Percentiles rank a stretch among this genome's conserved stretches.
Conservation (phyloP, 306 rosid genomes). For the Corylus americana region DNA sequence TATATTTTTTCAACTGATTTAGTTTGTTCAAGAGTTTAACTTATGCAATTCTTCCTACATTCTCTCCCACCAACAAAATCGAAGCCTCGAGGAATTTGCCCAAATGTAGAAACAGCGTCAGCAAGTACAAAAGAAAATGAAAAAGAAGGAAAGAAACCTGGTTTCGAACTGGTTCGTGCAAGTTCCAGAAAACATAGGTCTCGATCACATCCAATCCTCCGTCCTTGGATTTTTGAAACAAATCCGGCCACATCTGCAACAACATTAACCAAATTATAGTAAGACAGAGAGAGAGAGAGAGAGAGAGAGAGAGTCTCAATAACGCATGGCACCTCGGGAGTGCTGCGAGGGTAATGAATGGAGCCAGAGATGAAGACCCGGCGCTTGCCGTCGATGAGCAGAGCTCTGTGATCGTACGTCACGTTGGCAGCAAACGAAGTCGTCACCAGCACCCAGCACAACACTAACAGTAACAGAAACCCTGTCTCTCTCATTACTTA, state of each 20-base stretch:
- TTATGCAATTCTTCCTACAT: too few relatives aligned
- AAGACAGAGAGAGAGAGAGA: background rate
- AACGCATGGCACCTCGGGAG: constrained; percentile 58
- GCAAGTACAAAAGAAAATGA: background rate
- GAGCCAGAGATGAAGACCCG: constrained; percentile 82
- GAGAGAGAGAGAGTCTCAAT: background rate
- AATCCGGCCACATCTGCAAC: constrained; percentile 94
- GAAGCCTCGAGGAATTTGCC: background rate
- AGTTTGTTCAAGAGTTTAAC: background rate
- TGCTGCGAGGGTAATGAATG: constrained; percentile 96
- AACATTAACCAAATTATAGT: constrained; percentile 11
- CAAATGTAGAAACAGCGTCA: constrained; percentile 16
- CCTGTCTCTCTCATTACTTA: constrained; percentile 43
- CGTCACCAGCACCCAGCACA: constrained; percentile 43
- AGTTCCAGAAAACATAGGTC: constrained; percentile 92
- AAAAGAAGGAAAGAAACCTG: constrained; percentile 49
- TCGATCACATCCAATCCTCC: constrained; percentile 96
- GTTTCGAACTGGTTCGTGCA: constrained; percentile 76
- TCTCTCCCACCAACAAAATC: too few relatives aligned
- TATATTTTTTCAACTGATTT: too few relatives aligned
- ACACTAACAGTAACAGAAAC: constrained; percentile 17
- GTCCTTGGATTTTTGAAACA: constrained; percentile 83
- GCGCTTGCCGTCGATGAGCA: constrained; percentile 81
- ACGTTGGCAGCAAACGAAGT: constrained; percentile 55
- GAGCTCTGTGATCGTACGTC: constrained; percentile 79